These are phyloP conservation scores for Pyrenochaeta sp. DNA, from an alignment of 2,329 filamentous ascomycete species.

Conservation along the genomic window DNA sequence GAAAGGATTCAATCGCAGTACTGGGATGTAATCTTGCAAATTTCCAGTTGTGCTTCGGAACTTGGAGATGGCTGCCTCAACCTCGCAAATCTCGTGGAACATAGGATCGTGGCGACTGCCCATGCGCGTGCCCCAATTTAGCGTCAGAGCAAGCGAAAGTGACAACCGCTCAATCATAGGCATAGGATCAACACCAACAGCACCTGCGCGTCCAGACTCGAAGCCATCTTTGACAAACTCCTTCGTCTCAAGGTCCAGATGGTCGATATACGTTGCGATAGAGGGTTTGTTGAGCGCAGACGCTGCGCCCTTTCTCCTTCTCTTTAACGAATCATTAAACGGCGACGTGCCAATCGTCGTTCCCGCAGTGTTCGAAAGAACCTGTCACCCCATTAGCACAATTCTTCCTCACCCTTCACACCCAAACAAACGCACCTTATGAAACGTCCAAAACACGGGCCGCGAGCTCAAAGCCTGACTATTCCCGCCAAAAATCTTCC, in stretches of 20 bases:
- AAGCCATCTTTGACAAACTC: conserved; percentile 69
- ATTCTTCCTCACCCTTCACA: neutral
- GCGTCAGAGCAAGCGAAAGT: conserved; percentile 67
- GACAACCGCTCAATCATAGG: conserved; percentile 72
- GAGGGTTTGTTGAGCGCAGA: conserved; percentile 71
- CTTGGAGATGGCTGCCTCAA: conserved; percentile 67
- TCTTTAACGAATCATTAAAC: conserved; percentile 70
- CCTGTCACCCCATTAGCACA: conserved; percentile 46
- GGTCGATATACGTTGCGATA: conserved; percentile 67
- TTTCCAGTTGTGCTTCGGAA: conserved; percentile 68
- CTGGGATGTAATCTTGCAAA: conserved; percentile 67
- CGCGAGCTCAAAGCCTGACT: conserved; percentile 52
- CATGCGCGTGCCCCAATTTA: conserved; percentile 72
- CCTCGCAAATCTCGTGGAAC: conserved; percentile 69
- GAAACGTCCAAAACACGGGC: conserved; percentile 56
- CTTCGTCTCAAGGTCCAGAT: conserved; percentile 68
- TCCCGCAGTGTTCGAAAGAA: conserved; percentile 69
- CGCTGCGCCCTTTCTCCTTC: conserved; percentile 69
- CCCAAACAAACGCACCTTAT: conserved; percentile 43
- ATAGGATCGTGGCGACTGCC: conserved; percentile 65
- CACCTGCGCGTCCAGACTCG: conserved; percentile 64
- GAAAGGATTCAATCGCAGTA: conserved; percentile 68
- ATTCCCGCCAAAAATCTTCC: conserved; percentile 52
- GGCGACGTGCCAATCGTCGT: conserved; percentile 74
- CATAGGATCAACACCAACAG: conserved; percentile 67